Evolutionary conservation across 352 stramenopile genomes (phyloP).

Genomic region (Thalassiosira livingstoniorum): DNA sequence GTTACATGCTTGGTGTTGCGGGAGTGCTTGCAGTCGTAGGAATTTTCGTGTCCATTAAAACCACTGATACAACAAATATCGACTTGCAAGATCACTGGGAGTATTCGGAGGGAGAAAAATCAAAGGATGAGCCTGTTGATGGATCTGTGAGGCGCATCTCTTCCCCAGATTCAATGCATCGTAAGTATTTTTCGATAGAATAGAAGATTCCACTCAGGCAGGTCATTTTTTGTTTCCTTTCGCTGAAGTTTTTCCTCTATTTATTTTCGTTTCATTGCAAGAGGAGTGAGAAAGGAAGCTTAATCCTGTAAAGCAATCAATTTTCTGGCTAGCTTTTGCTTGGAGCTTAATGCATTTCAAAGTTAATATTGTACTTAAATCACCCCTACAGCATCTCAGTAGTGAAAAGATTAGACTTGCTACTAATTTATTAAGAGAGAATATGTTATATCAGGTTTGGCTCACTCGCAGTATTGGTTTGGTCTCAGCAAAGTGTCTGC

Average conservation of each 20-base stretch:
- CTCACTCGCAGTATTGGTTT: no score
- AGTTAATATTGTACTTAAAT: no score
- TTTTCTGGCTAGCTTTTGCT: no score
- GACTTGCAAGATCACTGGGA: slow-evolving; percentile 61
- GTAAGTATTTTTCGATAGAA: slow-evolving; percentile 48
- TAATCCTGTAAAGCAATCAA: no score
- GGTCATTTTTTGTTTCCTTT: neutral
- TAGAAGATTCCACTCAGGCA: neutral
- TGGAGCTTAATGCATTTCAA: no score
- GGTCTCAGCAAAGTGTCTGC: no score
- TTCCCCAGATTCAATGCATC: slow-evolving; percentile 24
- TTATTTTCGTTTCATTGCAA: neutral
- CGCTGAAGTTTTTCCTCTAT: neutral
- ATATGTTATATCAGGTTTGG: no score
- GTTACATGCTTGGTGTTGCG: slow-evolving; percentile 47
- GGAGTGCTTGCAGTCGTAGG: slow-evolving; percentile 40
- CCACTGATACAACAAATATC: slow-evolving; percentile 59
- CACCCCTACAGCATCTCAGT: no score
- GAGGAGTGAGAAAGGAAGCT: neutral
- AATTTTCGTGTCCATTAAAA: slow-evolving; percentile 29
- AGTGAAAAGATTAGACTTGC: no score
- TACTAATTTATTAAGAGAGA: no score
- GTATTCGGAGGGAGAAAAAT: slow-evolving; percentile 6
- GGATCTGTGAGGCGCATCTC: neutral
- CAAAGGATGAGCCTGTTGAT: neutral